Base-by-base conservation (phyloP, 2,329 filamentous ascomycete species). In the Basipetospora sp. region DNA sequence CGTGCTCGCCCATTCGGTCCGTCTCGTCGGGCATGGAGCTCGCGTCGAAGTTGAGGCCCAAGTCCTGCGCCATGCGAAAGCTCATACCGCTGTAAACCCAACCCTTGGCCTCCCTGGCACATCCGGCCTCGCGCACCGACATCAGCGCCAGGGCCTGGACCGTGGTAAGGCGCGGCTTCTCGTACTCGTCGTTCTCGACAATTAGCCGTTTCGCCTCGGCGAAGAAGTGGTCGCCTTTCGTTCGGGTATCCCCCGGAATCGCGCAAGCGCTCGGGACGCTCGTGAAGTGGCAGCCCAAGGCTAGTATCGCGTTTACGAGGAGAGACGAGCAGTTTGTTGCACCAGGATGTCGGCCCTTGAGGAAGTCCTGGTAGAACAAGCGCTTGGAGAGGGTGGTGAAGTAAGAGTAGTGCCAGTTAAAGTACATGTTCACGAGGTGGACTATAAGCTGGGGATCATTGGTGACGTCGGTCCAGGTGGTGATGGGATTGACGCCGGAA, bases 31-130 rank as follows among this genome's bases (percentile, higher is more conserved):
- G 69, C 41, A 84, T 68, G 8, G 74, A 74, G 14, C 74, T 72
- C 1, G 80, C 73, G 50, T 94, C 82, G 14, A 94, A 72, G 50
- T 94, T 93, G 38, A 98, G 65, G 1, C 90, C 90, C 44, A 98
- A 72, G 50, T 98, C 90, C 54, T 81, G 82, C 1, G 87, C 88
- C 88, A 98, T 96, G 31, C 90, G 79, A 54, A 98, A 96, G 50
- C 83, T 90, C 83, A 98, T 94, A 35, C 90, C 88, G 50, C 85
- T 94, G 56, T 96, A 96, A 3, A 94, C 86, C 90, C 90, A 98
- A 1, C 90, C 90, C 56, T 90, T 93, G 28, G 85, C 85, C 59
- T 96, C 90, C 30, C 88, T 72, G 0, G 84, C 88, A 54, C 88
- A 96, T 1, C 90, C 90, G 3, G 88, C 90, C 61, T 98, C 90